Evolutionary conservation across 2,329 filamentous ascomycete genomes (phyloP), one percentile per base, ranked within the genome.

Genomic region (Pseudogymnoascus sp.): DNA sequence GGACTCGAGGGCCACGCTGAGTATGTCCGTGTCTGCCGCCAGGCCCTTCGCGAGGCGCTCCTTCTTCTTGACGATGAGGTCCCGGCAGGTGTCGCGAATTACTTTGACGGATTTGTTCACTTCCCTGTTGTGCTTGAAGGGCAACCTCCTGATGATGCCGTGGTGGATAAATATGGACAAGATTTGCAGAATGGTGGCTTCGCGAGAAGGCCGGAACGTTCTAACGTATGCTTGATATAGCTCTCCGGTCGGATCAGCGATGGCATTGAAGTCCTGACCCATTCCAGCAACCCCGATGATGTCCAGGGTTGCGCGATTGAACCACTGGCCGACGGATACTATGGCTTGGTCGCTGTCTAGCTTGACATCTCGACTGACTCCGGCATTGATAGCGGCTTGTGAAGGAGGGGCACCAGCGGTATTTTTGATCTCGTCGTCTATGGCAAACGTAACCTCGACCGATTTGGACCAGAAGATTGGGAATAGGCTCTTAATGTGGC

Each of bases 401-500:
- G 67, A 71, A 64, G 74, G 78, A 69, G 70, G 76, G 17, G 64
- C 65, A 69, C 64, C 69, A 3, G 75, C 72, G 21, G 80, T 71
- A 67, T 74, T 71, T 68, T 76, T 64, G n/a, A 85, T 72, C 26
- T 80, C 75, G 8, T 76, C 73, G 1, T 79, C 81, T 74, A 96
- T 87, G 60, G 82, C 81, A 19, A 82, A 75, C 5, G 87, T 85
- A 69, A 87, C 83, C 72, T 93, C 87, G 7, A 82, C 75, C 0
- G 87, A 83, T 76, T 96, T 96, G 19, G 76, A 70, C 91, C 91
- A 96, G 75, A 97, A 96, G 5, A 89, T 77, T 0, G 91, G 88
- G 69, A 96, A 95, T 13, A 96, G 78, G 65, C 93, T 83, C 72
- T 95, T 96, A 73, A 96, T 80, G 70, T 96, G 90, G 21, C 91